Evolutionary conservation across 805 yeast species (phyloP).

Genomic region (Saccharomycopsis selenospora): DNA sequence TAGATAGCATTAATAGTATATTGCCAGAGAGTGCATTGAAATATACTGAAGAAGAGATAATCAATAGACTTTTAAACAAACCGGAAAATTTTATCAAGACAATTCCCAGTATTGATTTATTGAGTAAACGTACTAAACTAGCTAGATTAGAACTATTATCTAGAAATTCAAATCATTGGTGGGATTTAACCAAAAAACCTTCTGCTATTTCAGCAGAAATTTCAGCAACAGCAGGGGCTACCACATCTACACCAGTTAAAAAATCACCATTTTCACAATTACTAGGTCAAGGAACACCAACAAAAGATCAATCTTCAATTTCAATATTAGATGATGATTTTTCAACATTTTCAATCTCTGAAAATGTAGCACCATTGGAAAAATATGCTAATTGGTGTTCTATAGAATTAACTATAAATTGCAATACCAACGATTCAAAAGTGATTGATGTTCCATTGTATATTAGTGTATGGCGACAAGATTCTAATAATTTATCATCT

Average conservation of each 20-base stretch:
- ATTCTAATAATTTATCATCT: neutral
- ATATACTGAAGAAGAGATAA: neutral
- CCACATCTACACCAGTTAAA: conserved; percentile 2
- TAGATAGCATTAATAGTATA: neutral
- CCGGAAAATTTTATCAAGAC: conserved; percentile 2
- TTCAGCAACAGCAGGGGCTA: neutral
- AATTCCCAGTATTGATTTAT: neutral
- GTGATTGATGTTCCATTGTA: neutral
- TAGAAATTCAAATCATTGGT: neutral
- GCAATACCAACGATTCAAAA: neutral
- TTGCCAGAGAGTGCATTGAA: neutral
- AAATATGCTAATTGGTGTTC: conserved; percentile 1
- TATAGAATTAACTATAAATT: neutral
- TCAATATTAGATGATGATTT: neutral
- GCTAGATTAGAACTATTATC: neutral
- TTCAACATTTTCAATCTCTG: neutral
- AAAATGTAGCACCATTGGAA: neutral
- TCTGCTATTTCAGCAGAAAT: too few species aligned
- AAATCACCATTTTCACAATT: neutral
- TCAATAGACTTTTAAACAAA: neutral
- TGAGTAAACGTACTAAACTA: neutral
- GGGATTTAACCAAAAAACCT: neutral
- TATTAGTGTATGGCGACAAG: neutral
- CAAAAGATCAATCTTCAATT: neutral
- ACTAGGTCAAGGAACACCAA: neutral